Evolutionary conservation across 306 rosid genomes (phyloP).

Genomic region (Casuarina equisetifolia): DNA sequence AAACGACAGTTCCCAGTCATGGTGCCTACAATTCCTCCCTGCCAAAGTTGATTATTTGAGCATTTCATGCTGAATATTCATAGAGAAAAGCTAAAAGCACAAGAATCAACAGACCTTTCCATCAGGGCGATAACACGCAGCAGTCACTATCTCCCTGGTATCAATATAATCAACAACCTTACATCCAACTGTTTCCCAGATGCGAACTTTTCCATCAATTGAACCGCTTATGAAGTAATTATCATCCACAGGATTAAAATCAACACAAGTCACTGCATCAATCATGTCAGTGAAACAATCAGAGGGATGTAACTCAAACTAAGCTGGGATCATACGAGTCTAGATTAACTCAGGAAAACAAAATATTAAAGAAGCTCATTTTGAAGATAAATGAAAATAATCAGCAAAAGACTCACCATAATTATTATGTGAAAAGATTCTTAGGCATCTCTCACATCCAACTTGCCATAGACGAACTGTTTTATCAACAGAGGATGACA

Average conservation of each 20-base stretch:
- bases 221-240: slow-evolving; percentile 86
- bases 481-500: slow-evolving; percentile 82
- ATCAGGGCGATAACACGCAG: slow-evolving; percentile 75
- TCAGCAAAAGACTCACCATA: slow-evolving; percentile 55
- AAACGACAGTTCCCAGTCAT: slow-evolving; percentile 71
- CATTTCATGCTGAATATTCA: slow-evolving; percentile 1
- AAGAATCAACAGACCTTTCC: slow-evolving; percentile 59
- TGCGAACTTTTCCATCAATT: slow-evolving; percentile 93
- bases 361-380: slow-evolving; percentile 6
- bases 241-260: slow-evolving; percentile 77
- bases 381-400: slow-evolving; percentile 1
- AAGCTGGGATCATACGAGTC: slow-evolving; percentile 4
- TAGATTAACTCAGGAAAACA: slow-evolving; percentile 24
- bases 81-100: background rate
- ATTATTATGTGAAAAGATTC: slow-evolving; percentile 70
- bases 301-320: slow-evolving; percentile 3
- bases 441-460: slow-evolving; percentile 57
- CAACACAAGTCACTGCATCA: slow-evolving; percentile 77
- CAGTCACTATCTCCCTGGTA: slow-evolving; percentile 79
- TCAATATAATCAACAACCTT: slow-evolving; percentile 81
- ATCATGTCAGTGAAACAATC: slow-evolving; percentile 24
- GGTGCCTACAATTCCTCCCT: slow-evolving; percentile 87
- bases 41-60: slow-evolving; percentile 32
- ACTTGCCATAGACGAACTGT: slow-evolving; percentile 90
- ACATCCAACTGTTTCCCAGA: slow-evolving; percentile 77